Conservation (phyloP, 2,329 filamentous ascomycete species). For the Paramyrothecium sp. region DNA sequence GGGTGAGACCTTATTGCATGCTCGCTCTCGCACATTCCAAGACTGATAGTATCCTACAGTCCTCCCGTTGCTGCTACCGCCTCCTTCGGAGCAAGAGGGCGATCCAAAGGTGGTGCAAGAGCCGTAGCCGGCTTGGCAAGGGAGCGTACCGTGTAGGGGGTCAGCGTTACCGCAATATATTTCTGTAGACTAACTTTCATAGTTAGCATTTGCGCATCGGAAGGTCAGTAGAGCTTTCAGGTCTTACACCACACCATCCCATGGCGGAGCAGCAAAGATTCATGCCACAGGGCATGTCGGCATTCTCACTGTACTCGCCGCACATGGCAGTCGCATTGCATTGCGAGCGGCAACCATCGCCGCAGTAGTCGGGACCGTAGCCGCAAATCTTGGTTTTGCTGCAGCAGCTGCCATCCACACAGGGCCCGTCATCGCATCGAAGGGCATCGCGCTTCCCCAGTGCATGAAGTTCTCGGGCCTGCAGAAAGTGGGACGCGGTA, state of each 20-base stretch:
- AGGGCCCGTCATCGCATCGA: not conserved
- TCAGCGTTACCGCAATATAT: not conserved
- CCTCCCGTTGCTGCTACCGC: constrained; percentile 21
- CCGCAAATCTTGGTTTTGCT: constrained; percentile 4
- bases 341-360: constrained; percentile 2
- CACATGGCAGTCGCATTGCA: constrained; percentile 28
- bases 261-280: constrained; percentile 23
- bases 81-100: constrained; percentile 19
- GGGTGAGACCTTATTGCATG: constrained; percentile 20
- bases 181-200: not conserved
- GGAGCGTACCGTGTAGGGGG: not conserved
- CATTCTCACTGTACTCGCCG: constrained; percentile 18
- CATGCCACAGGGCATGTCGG: constrained; percentile 19
- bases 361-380: constrained; percentile 6
- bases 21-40: constrained; percentile 10
- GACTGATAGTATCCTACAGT: constrained; percentile 29
- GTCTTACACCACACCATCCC: constrained; percentile 20
- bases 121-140: constrained; percentile 34
- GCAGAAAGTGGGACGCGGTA: not conserved
- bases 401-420: not conserved
- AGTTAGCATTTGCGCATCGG: constrained; percentile 1
- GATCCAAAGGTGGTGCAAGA: constrained; percentile 15
- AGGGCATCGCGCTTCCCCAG: not conserved
- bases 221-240: not conserved
- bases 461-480: not conserved